A percentile compares a stretch with the other conserved stretches of the same genome.
These are phyloP conservation scores for Juglanconis sp. DNA, from an alignment of 2,329 filamentous ascomycete species.

Conservation along the genomic window DNA sequence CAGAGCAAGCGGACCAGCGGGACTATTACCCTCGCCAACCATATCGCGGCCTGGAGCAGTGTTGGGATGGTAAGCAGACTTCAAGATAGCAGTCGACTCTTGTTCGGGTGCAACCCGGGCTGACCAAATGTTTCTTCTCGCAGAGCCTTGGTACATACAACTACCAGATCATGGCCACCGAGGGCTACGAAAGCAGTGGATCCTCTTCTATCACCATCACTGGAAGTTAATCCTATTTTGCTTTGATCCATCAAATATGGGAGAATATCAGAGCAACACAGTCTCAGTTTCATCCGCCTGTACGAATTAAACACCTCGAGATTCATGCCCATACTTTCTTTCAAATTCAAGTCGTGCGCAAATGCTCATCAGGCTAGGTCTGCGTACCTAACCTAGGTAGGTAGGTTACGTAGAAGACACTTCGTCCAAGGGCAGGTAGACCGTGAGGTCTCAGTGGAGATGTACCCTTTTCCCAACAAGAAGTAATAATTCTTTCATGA, in stretches of 20 bases:
- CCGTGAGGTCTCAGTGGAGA: too few relatives aligned
- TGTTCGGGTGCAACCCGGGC: neutral
- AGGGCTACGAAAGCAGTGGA: constrained; percentile 38
- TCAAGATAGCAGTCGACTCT: neutral
- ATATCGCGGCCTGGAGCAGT: constrained; percentile 44
- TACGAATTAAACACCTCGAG: too few relatives aligned
- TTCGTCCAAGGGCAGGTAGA: too few relatives aligned
- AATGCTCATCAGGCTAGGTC: too few relatives aligned
- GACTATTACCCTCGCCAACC: constrained; percentile 40
- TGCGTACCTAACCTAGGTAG: too few relatives aligned
- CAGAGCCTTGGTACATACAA: constrained; percentile 37
- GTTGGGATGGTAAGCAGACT: constrained; percentile 27
- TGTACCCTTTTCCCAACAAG: too few relatives aligned
- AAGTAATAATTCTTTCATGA: too few relatives aligned
- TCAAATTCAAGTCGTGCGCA: too few relatives aligned
- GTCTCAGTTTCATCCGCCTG: neutral
- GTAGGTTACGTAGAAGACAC: too few relatives aligned
- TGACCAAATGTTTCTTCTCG: neutral
- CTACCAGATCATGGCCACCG: constrained; percentile 46
- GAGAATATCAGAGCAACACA: neutral
- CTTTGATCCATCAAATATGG: neutral
- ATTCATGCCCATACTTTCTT: too few relatives aligned
- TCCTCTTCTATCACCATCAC: constrained; percentile 15
- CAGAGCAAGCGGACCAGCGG: constrained; percentile 40
- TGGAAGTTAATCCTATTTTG: neutral